phyloP scores from a whole-genome alignment of 169 alveolate genomes.

The Besnoitia besnoiti region DNA sequence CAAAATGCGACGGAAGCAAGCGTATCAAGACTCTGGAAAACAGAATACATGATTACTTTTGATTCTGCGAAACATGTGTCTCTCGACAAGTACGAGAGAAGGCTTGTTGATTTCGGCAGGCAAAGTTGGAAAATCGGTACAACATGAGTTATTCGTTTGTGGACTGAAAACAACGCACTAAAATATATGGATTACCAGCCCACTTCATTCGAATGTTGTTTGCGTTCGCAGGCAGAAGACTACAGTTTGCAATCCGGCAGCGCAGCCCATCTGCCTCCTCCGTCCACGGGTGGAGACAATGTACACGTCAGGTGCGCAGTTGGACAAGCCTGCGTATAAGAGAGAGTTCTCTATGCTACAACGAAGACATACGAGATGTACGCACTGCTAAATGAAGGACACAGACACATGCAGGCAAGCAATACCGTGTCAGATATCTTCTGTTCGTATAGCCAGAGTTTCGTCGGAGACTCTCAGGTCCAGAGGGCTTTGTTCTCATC shows the following conservation, averaged over 20 bases:
- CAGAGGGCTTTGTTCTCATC: background rate
- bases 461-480: too few species aligned
- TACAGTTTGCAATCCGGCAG: background rate
- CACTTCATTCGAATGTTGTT: background rate
- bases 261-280: background rate
- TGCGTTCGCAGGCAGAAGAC: conserved; percentile 17
- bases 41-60: background rate
- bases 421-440: too few species aligned
- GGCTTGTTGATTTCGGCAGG: background rate
- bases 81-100: background rate
- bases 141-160: background rate
- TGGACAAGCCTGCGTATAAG: too few species aligned
- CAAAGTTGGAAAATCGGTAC: background rate
- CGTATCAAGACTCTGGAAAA: background rate
- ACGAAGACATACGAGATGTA: too few species aligned
- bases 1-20: background rate
- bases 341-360: too few species aligned
- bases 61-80: background rate
- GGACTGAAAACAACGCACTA: background rate
- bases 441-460: too few species aligned
- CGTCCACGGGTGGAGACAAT: background rate
- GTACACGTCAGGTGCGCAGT: background rate
- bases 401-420: too few species aligned
- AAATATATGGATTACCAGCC: too few species aligned
- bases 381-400: too few species aligned